Conservation (phyloP, 1,139 yeast genomes). For the Ashbya aceris region DNA sequence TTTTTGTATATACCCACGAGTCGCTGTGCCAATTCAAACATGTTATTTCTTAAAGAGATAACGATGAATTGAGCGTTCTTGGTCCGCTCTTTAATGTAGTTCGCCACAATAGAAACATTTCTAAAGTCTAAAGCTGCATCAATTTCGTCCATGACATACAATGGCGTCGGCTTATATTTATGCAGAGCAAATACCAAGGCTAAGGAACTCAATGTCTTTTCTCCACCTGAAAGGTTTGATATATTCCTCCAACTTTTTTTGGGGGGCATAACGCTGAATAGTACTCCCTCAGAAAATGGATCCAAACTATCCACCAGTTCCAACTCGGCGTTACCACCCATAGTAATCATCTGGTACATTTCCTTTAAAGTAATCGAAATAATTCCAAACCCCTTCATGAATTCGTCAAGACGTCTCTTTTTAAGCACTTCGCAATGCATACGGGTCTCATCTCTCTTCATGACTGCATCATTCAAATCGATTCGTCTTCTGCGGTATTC, state of each 20-base stretch:
- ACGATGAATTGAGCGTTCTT: slow-evolving; percentile 95
- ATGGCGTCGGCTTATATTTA: slow-evolving; percentile 92
- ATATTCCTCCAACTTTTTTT: slow-evolving; percentile 96
- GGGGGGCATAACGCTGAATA: slow-evolving; percentile 98
- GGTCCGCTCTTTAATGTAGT: slow-evolving; percentile 90
- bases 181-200: slow-evolving; percentile 96
- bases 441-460: slow-evolving; percentile 57
- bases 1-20: slow-evolving; percentile 94
- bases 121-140: slow-evolving; percentile 98
- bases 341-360: slow-evolving; percentile 97
- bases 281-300: slow-evolving; percentile 96
- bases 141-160: slow-evolving; percentile 98
- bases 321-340: slow-evolving; percentile 98
- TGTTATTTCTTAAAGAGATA: slow-evolving; percentile 87
- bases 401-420: slow-evolving; percentile 71
- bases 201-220: slow-evolving; percentile 87
- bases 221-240: slow-evolving; percentile 94
- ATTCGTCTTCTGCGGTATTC: slow-evolving; percentile 57
- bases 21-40: slow-evolving; percentile 94
- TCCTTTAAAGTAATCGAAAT: slow-evolving; percentile 87
- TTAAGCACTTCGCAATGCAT: slow-evolving; percentile 60
- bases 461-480: slow-evolving; percentile 62
- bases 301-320: slow-evolving; percentile 93
- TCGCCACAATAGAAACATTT: slow-evolving; percentile 94
- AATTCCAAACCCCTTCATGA: slow-evolving; percentile 83